Conservation (phyloP, 768 basidiomycete genomes). For the Pisolithus sp. region DNA sequence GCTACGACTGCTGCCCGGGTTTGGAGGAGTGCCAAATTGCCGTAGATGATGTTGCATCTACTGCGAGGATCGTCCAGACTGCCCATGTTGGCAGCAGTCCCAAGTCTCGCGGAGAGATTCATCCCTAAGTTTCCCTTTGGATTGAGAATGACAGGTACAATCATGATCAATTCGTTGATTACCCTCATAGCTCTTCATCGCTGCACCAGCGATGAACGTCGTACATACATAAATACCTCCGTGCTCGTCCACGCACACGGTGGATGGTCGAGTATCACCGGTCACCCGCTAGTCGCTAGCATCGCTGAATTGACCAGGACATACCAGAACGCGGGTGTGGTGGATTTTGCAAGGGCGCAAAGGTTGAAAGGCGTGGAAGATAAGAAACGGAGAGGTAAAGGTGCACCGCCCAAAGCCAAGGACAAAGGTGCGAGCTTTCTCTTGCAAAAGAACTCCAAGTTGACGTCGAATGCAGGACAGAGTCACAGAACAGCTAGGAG, state of each 20-base stretch:
- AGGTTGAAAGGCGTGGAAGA: slow-evolving; percentile 62
- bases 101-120: slow-evolving; percentile 94
- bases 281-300: too few relatives aligned
- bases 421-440: slow-evolving; percentile 16
- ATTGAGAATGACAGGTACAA: slow-evolving; percentile 89
- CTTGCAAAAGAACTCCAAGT: neutral
- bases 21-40: slow-evolving; percentile 83
- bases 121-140: slow-evolving; percentile 97
- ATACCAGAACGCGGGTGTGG: slow-evolving; percentile 41
- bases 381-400: slow-evolving; percentile 67
- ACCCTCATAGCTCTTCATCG: slow-evolving; percentile 90
- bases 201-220: too few relatives aligned
- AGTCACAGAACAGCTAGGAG: slow-evolving; percentile 46
- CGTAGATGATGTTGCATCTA: slow-evolving; percentile 62
- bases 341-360: slow-evolving; percentile 59
- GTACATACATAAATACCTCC: slow-evolving; percentile 91
- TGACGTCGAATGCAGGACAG: slow-evolving; percentile 33
- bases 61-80: slow-evolving; percentile 69
- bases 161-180: too few relatives aligned
- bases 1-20: slow-evolving; percentile 91
- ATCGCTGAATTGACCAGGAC: too few relatives aligned
- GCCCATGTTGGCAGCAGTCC: slow-evolving; percentile 91
- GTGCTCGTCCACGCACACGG: slow-evolving; percentile 73
- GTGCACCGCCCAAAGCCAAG: slow-evolving; percentile 17
- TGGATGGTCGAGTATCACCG: slow-evolving; percentile 42